These are phyloP conservation scores for Daldinia sp. DNA, from an alignment of 2,329 filamentous ascomycete species.

Conservation along the genomic window DNA sequence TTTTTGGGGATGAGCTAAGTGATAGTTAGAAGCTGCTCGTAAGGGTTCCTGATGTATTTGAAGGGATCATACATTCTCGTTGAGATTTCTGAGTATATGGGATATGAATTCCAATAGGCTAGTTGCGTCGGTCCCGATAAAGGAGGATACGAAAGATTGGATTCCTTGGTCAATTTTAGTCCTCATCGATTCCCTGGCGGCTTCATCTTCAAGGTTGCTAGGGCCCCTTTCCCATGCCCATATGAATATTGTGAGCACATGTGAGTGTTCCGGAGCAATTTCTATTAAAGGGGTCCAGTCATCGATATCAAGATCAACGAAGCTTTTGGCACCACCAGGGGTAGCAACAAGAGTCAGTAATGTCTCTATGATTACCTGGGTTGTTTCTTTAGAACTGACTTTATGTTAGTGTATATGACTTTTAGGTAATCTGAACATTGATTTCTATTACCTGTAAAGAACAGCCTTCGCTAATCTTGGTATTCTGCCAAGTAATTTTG, in stretches of 20 bases:
- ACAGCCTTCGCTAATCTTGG: conserved; percentile 66
- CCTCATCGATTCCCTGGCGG: conserved; percentile 44
- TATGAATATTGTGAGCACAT: conserved; percentile 67
- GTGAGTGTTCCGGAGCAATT: conserved; percentile 65
- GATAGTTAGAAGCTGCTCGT: conserved; percentile 20
- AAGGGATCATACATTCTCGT: conserved; percentile 59
- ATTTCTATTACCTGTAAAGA: conserved; percentile 62
- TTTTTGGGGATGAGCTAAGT: conserved; percentile 61
- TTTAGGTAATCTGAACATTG: not conserved
- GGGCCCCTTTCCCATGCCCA: conserved; percentile 68
- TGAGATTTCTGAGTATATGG: conserved; percentile 62
- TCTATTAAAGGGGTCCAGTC: conserved; percentile 69
- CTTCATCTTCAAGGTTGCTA: conserved; percentile 50
- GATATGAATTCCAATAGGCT: conserved; percentile 70
- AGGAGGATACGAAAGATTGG: conserved; percentile 63
- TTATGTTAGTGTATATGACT: conserved; percentile 24
- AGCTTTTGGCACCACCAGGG: conserved; percentile 61
- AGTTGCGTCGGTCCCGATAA: conserved; percentile 70
- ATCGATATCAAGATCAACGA: conserved; percentile 58
- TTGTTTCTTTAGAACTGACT: conserved; percentile 65
- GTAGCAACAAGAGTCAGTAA: conserved; percentile 67
- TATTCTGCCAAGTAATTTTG: conserved; percentile 65
- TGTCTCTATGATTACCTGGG: conserved; percentile 66
- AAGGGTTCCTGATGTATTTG: not conserved
- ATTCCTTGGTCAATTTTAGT: conserved; percentile 62